Evolutionary conservation across 2,329 filamentous ascomycete species (phyloP).

Genomic region (Fusarium sp.): DNA sequence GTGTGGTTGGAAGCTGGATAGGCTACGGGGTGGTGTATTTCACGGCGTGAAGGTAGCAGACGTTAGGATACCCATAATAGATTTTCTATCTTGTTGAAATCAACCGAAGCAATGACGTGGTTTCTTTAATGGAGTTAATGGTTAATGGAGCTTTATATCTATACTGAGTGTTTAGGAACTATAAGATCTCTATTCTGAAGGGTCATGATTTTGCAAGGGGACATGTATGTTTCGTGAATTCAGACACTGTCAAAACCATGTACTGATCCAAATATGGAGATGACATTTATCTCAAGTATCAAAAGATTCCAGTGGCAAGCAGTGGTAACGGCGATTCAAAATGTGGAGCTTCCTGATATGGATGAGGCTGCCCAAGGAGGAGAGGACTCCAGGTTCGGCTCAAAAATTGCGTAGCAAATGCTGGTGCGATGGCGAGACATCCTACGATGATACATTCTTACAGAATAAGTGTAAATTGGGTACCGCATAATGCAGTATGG

Average conservation of each 20-base stretch:
- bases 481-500: not conserved
- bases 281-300: not conserved
- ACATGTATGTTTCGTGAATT: too few relatives aligned
- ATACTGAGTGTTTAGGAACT: not conserved
- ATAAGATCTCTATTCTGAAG: not conserved
- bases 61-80: conserved; percentile 45
- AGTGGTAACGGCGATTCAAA: conserved; percentile 9
- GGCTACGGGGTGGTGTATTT: conserved; percentile 96
- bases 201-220: not conserved
- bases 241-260: too few relatives aligned
- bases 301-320: not conserved
- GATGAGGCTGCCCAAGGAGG: conserved; percentile 44
- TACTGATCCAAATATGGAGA: too few relatives aligned
- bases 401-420: not conserved
- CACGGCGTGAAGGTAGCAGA: conserved; percentile 57
- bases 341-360: conserved; percentile 48
- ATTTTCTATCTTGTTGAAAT: conserved; percentile 14
- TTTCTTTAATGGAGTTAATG: not conserved
- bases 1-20: conserved; percentile 95
- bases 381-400: conserved; percentile 28
- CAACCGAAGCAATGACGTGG: not conserved
- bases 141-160: not conserved
- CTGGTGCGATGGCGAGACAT: not conserved
- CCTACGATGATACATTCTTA: not conserved
- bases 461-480: not conserved